Evolutionary conservation across 2,329 filamentous ascomycete species (phyloP), one percentile per base, ranked within the genome.

Genomic region (Neophaeococcomyces aloes): DNA sequence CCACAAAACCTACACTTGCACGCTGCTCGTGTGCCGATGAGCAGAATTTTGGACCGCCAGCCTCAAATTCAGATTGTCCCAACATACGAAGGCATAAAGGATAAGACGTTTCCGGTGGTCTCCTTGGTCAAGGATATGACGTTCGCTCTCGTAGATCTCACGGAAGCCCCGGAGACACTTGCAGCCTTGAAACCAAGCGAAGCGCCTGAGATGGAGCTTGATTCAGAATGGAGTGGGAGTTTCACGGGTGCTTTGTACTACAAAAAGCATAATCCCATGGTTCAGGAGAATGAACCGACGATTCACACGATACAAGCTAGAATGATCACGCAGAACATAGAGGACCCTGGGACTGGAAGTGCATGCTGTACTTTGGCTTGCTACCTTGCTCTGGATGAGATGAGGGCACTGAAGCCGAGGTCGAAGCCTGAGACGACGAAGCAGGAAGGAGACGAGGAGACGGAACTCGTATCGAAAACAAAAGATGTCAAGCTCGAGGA

Each of bases 121-220:
- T 79, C 74, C 50, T 75, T 87, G 35, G 82, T 86, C 29, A 76
- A 76, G 34, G 84, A 83, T 37, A 82, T 88, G 79, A 76, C 75
- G 1, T 62, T 59, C 47, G 56, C 55, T 8, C 54, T 62, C 1
- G 52, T 63, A 21, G 57, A 59, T 30, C 48, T 61, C 36, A 57
- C 57, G 2, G 53, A 52, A 7, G 51, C 53, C 30, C 55, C 54
- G 1, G 51, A 53, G 6, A 43, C 58, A 17, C 49, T 57, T 30
- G 49, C 48, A 6, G 44, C 47, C 13, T 47, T 60, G 8, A 50
- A 52, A 41, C 44, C 49, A 1, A 54, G 47, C 10, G 53, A 57
- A 42, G 50, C 57, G 2, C 57, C 57, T 1, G 53, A 56, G 11
- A 53, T 48, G 14, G 45, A 54, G 34, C 49, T 61, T 13, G 59